Evolutionary conservation across 257 asterid species (phyloP), one percentile per base, ranked within the genome.

Genomic region (Salvia rosmarinus): DNA sequence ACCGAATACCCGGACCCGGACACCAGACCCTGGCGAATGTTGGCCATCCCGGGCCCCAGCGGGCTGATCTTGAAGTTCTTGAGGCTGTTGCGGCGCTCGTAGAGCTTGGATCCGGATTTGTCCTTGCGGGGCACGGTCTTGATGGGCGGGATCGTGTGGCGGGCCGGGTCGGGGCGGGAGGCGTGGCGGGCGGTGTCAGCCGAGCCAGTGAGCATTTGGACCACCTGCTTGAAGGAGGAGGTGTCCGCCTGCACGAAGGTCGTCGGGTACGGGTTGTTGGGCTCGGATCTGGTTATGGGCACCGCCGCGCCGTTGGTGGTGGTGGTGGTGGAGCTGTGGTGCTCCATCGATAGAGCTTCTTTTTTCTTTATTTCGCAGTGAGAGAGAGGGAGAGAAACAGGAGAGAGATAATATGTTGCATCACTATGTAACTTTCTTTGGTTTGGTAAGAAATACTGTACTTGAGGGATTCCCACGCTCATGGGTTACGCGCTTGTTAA

Each of bases 191-290:
- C 72, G 2, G 89, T 76, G 9, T 87, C 95, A 30, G 85, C 39
- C 42, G 94, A 86, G 17, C 98, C 97, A 71, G 97, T 93, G 14
- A 93, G 95, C 96, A 87, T 85, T 78, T 93, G 98, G 40, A 93
- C 97, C 4, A 90, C 96, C 75, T 89, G 92, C 64, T 90, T 93
- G 96, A 93, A 90, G 74, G 98, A 89, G 78, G 89, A 56, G 60
- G 96, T 79, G 71, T 93, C 96, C 7, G 98, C 97, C 70, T 90
- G 97, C 77, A 93, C 96, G 81, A 93, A 93, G 78, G 98, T 93
- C 13, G 98, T 90, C 51, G 97, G 97, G 78, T 86, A 86, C 3
- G 96, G 97, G 83, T 49, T 87, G 82, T 86, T 90, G 10, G 95
- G 94, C 40, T 89, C 95, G 85, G 97, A 90, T 93, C 94, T 87